Evolutionary conservation across 306 rosid species (phyloP).

Genomic region (Ormosia semicastrata): DNA sequence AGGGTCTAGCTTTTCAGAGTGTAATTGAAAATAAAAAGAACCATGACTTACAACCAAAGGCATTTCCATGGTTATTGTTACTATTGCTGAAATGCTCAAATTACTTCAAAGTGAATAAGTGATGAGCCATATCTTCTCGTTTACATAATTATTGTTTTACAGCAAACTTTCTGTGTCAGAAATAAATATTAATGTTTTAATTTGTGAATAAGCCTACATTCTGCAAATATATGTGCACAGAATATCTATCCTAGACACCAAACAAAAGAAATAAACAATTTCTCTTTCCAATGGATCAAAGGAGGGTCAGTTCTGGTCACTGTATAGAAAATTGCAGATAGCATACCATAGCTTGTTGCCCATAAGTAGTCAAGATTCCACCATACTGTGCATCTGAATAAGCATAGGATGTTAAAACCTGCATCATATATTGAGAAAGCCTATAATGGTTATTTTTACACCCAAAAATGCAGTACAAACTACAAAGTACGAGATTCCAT

Average conservation of each 20-base stretch:
- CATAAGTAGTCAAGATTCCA: conserved; percentile 52
- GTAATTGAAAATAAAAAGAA: background rate
- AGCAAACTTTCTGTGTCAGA: background rate
- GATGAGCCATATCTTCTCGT: background rate
- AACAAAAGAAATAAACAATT: background rate
- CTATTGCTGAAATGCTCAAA: background rate
- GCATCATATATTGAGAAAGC: conserved; percentile 43
- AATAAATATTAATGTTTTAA: background rate
- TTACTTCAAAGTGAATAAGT: background rate
- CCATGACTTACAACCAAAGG: background rate
- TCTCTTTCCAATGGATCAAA: background rate
- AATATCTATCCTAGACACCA: background rate
- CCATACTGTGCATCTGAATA: conserved; percentile 63
- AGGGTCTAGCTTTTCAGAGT: background rate
- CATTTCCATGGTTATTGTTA: background rate
- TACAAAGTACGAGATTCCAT: conserved; percentile 4
- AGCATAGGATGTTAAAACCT: conserved; percentile 69
- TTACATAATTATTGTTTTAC: background rate
- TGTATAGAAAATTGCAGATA: background rate
- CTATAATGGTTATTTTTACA: conserved; percentile 21
- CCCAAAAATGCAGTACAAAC: background rate
- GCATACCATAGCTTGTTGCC: conserved; percentile 63
- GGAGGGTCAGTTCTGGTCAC: background rate
- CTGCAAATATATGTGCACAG: background rate
- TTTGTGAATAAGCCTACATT: background rate